Evolutionary conservation across 2,329 filamentous ascomycete genomes (phyloP).

Genomic region (Xylariaceae sp.): DNA sequence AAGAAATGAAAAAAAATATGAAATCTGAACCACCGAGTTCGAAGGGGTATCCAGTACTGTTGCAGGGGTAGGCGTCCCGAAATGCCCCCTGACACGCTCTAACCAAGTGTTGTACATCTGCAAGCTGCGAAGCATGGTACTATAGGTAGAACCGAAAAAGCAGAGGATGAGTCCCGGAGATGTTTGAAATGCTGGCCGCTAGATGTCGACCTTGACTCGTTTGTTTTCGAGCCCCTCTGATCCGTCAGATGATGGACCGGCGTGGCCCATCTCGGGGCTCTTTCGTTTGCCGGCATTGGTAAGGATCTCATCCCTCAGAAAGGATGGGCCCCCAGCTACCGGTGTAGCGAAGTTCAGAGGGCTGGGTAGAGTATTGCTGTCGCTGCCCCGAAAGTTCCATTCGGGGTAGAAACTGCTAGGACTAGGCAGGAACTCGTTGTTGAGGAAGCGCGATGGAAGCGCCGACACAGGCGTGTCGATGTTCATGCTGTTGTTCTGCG

Average conservation of each 20-base stretch:
- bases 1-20: constrained; percentile 14
- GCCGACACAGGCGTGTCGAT: constrained; percentile 88
- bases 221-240: constrained; percentile 43
- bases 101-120: constrained; percentile 15
- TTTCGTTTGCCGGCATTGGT: constrained; percentile 42
- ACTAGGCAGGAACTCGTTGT: constrained; percentile 78
- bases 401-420: constrained; percentile 90
- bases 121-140: constrained; percentile 7
- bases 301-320: constrained; percentile 48
- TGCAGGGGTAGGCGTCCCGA: constrained; percentile 5
- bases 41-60: constrained; percentile 13
- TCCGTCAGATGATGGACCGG: constrained; percentile 32
- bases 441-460: constrained; percentile 83
- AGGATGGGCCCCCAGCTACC: constrained; percentile 54
- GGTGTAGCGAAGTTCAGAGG: constrained; percentile 91
- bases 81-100: constrained; percentile 9
- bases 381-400: constrained; percentile 67
- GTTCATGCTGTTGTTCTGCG: constrained; percentile 46
- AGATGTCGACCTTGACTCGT: constrained; percentile 44
- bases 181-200: constrained; percentile 10
- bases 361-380: constrained; percentile 83
- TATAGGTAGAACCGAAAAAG: not conserved
- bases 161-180: not conserved
- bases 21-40: constrained; percentile 10
- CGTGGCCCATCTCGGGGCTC: constrained; percentile 42